These are phyloP conservation scores for Fistulifera solaris DNA, from an alignment of 108 stramenopile species.

Conservation along the genomic window DNA sequence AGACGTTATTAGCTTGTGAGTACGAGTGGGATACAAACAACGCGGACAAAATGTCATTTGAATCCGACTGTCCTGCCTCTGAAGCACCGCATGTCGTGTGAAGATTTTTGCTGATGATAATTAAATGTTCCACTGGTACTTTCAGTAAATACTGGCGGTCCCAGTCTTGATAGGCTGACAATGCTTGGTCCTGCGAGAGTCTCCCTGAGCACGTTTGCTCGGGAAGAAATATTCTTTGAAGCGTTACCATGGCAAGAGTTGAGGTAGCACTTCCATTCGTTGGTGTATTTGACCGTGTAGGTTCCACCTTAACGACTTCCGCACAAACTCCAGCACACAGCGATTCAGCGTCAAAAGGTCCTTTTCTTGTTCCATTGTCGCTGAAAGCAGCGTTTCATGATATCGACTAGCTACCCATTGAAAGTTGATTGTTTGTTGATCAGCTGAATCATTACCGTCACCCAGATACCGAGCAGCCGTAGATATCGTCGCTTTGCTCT, in stretches of 20 bases:
- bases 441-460: slow-evolving; percentile 44
- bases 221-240: slow-evolving; percentile 44
- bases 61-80: neutral
- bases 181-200: slow-evolving; percentile 16
- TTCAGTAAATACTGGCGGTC: slow-evolving; percentile 1
- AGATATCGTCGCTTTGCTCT: neutral
- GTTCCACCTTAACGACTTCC: slow-evolving; percentile 41
- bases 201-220: slow-evolving; percentile 48
- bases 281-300: neutral
- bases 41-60: neutral
- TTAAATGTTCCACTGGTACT: neutral
- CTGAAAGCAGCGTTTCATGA: slow-evolving; percentile 7
- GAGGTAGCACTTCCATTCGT: slow-evolving; percentile 5
- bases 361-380: neutral
- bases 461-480: slow-evolving; percentile 25
- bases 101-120: neutral
- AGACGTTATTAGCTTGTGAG: neutral
- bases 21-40: neutral
- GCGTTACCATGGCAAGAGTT: slow-evolving; percentile 43
- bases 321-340: slow-evolving; percentile 29
- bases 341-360: neutral
- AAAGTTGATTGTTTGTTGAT: slow-evolving; percentile 59
- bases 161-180: slow-evolving; percentile 1
- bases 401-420: slow-evolving; percentile 37
- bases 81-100: neutral